Evolutionary conservation across 2,329 filamentous ascomycete genomes (phyloP).

Genomic region (Penicillium sp.): DNA sequence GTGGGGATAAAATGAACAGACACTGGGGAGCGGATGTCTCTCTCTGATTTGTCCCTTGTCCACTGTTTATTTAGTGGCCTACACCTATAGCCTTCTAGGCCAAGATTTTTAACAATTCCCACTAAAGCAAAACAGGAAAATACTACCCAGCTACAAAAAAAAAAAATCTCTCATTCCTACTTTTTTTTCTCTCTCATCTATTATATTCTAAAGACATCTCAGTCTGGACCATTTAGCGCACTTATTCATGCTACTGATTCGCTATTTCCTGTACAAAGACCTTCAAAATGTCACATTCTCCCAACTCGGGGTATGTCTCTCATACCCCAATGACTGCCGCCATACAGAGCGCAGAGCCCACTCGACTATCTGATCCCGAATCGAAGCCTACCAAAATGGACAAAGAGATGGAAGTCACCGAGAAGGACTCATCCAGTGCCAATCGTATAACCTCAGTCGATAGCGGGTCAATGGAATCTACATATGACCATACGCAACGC

Average conservation of each 20-base stretch:
- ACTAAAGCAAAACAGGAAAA: slow-evolving; percentile 5
- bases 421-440: slow-evolving; percentile 18
- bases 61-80: background rate
- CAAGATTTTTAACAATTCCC: background rate
- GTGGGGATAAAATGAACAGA: slow-evolving; percentile 1
- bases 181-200: background rate
- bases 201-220: background rate
- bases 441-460: slow-evolving; percentile 23
- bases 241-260: background rate
- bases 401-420: slow-evolving; percentile 10
- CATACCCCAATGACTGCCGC: slow-evolving; percentile 16
- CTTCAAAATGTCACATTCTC: slow-evolving; percentile 11
- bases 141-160: background rate
- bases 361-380: slow-evolving; percentile 14
- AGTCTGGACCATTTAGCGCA: background rate
- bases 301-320: slow-evolving; percentile 3
- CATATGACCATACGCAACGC: slow-evolving; percentile 38
- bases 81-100: background rate
- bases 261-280: background rate
- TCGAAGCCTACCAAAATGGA: slow-evolving; percentile 13
- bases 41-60: slow-evolving; percentile 1
- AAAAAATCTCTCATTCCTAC: background rate
- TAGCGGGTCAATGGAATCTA: slow-evolving; percentile 24
- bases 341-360: slow-evolving; percentile 16
- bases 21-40: background rate